Percentiles rank a stretch among this genome's conserved stretches.
These are phyloP conservation scores for Mucor indicus DNA, from an alignment of 371 early-diverging fungal genomes.

Conservation along the genomic window DNA sequence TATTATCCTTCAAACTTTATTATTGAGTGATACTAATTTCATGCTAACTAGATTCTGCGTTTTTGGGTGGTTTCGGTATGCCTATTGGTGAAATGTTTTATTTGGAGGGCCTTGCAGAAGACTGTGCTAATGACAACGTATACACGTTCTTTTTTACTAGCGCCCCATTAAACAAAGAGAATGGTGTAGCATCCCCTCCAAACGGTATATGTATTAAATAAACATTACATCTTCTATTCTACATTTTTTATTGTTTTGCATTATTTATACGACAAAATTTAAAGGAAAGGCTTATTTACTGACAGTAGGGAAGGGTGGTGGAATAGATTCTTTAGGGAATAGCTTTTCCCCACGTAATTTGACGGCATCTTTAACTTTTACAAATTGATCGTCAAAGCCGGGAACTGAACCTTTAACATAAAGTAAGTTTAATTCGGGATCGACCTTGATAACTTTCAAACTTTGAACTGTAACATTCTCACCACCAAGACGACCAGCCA, in stretches of 20 bases:
- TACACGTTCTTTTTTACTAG: conserved; percentile 41
- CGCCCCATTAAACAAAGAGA: conserved; percentile 40
- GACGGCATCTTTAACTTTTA: conserved; percentile 85
- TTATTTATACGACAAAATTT: background rate
- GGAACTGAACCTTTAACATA: conserved; percentile 93
- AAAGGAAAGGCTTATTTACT: conserved; percentile 24
- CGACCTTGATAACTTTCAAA: conserved; percentile 87
- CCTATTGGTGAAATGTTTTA: conserved; percentile 46
- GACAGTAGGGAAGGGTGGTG: conserved; percentile 77
- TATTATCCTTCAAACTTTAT: too few species aligned
- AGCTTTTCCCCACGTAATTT: conserved; percentile 68
- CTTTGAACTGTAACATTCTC: conserved; percentile 79
- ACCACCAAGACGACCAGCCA: conserved; percentile 96
- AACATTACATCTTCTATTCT: conserved; percentile 8
- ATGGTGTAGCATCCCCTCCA: conserved; percentile 41
- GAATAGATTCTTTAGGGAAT: conserved; percentile 65
- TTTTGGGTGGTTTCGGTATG: conserved; percentile 41
- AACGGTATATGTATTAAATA: conserved; percentile 47
- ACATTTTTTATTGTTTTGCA: conserved; percentile 3
- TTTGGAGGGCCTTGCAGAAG: conserved; percentile 37
- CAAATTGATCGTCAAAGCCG: conserved; percentile 81
- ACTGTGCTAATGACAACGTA: conserved; percentile 29
- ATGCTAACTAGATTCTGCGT: conserved; percentile 34
- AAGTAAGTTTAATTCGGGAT: conserved; percentile 77
- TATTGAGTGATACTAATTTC: too few species aligned